Percentiles rank a stretch among this genome's conserved stretches.
Conservation (phyloP, 345 rosid species). For the Syzygium oleosum region DNA sequence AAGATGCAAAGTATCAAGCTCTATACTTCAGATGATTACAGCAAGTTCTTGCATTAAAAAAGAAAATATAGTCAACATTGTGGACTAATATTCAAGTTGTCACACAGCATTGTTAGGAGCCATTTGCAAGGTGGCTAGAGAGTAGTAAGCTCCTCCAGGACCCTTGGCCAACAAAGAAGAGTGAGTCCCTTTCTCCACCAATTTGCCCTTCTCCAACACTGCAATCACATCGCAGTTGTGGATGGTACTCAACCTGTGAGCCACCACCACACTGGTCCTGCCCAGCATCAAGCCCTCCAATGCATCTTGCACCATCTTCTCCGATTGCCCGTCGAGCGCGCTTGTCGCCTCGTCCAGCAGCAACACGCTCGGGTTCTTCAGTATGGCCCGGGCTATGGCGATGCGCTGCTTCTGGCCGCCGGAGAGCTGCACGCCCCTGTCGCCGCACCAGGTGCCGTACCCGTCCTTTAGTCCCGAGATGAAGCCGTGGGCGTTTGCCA, state of each 20-base stretch:
- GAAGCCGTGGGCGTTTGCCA: conserved; percentile 24
- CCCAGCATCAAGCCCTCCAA: conserved; percentile 25
- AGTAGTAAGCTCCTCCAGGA: conserved; percentile 15
- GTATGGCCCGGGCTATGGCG: conserved; percentile 23
- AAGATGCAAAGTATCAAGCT: not conserved
- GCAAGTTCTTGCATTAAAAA: not conserved
- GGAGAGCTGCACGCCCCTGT: conserved; percentile 21
- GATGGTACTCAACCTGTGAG: conserved; percentile 21
- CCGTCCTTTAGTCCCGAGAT: conserved; percentile 13
- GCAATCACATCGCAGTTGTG: conserved; percentile 15
- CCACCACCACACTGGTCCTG: conserved; percentile 24
- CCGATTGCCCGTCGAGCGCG: conserved; percentile 20
- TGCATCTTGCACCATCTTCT: conserved; percentile 24
- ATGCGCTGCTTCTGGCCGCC: conserved; percentile 29
- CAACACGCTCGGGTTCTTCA: conserved; percentile 13
- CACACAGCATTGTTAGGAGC: not conserved
- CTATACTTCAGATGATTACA: not conserved
- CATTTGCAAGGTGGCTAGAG: not conserved
- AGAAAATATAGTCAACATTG: not conserved
- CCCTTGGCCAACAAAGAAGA: conserved; percentile 14
- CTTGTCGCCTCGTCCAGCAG: conserved; percentile 30
- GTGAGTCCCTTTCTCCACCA: conserved; percentile 21
- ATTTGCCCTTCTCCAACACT: conserved; percentile 20
- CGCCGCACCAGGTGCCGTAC: conserved; percentile 21
- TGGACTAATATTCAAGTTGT: not conserved